Evolutionary conservation across 2,329 filamentous ascomycete species (phyloP).

Genomic region (Myriosclerotinia scirpicola): DNA sequence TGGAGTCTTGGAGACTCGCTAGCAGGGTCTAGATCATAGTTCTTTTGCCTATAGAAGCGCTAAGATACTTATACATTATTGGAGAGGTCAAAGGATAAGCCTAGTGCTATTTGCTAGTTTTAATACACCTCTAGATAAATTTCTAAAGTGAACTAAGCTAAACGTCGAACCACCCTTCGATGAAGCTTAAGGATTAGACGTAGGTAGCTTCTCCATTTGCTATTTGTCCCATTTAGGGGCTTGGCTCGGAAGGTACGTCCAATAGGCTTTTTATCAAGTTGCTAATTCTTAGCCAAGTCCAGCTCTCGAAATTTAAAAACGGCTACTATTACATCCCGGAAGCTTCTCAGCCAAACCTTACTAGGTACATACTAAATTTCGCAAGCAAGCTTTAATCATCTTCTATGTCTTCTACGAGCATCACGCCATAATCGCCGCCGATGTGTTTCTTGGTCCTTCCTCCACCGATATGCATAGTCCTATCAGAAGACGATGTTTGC

Average conservation of each 20-base stretch:
- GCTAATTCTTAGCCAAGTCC: not conserved
- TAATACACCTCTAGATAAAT: not conserved
- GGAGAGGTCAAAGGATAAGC: not conserved
- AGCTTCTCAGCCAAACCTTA: not conserved
- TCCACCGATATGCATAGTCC: not conserved
- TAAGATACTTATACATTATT: not conserved
- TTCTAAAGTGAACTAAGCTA: not conserved
- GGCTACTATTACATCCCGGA: not conserved
- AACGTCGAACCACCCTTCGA: no score
- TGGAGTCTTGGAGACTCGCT: not conserved
- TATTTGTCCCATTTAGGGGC: not conserved
- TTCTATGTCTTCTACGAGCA: constrained; percentile 11
- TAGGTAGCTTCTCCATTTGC: not conserved
- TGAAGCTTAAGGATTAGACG: not conserved
- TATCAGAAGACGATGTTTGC: not conserved
- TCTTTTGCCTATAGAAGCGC: not conserved
- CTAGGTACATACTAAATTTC: not conserved
- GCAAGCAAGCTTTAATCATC: constrained; percentile 5
- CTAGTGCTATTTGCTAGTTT: not conserved
- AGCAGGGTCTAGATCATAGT: no score
- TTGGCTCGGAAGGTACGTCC: not conserved
- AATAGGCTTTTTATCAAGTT: not conserved
- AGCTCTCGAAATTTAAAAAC: not conserved
- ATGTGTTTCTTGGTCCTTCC: not conserved
- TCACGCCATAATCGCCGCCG: not conserved